Evolutionary conservation across 352 stramenopile genomes (phyloP), one percentile per base, ranked within the genome.

Genomic region (Phytopythium kandeliae): DNA sequence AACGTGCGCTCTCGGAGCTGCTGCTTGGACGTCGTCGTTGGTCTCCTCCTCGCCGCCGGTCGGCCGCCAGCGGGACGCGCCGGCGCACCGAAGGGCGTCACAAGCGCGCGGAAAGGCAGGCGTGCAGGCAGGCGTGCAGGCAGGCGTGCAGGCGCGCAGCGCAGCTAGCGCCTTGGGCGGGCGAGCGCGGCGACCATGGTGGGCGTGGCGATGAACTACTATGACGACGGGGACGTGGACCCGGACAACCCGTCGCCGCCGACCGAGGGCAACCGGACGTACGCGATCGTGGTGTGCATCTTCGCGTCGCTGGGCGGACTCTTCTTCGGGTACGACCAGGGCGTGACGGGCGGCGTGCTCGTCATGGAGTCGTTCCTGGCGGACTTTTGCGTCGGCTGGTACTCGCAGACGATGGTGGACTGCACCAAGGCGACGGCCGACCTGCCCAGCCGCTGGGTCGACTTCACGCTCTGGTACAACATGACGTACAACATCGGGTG

Each of bases 301-400:
- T 74, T 74, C 31, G 65, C 65, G 8, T 74, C 65, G 31, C 59
- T 74, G 19, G 65, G 65, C 25, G 65, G 65, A 0, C 38, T 74
- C 41, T 74, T 70, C 59, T 74, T 74, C 48, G 65, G 65, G 41
- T 74, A 74, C 35, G 65, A 74, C 48, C 65, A 70, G 31, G 65
- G 65, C 34, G 61, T 74, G 24, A 74, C 65, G 16, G 54, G 65
- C 40, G 61, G 65, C 30, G 65, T 74, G 48, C 58, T 74, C 12
- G 51, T 74, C 41, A 74, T 74, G 65, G 50, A 67, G 25, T 68
- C 57, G 21, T 74, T 70, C 49, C 42, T 74, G 9, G 38, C 59
- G 34, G 61, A 67, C 40, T 74, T 68, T 31, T 74, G 65, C 44
- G 47, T 63, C 24, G 58, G 54, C 49, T 74, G 61, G 57, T 21